Evolutionary conservation across 495 filamentous ascomycete genomes (phyloP).

Genomic region (Tuber microsphaerosporum): DNA sequence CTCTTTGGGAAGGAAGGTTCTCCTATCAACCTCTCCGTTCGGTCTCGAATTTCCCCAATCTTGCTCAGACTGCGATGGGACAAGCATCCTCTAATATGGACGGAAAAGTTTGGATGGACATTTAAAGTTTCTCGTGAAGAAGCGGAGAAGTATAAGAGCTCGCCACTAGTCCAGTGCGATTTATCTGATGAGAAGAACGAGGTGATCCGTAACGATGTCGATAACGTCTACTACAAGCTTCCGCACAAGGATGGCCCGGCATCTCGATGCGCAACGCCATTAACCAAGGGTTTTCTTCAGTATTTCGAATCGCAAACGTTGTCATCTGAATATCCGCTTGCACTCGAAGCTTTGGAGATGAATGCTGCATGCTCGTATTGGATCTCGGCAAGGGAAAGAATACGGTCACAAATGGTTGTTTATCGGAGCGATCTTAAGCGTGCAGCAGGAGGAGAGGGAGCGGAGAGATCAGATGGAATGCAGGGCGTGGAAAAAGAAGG

Average conservation of each 20-base stretch:
- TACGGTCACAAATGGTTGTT: conserved; percentile 87
- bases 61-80: conserved; percentile 84
- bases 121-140: conserved; percentile 67
- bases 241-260: conserved; percentile 91
- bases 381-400: conserved; percentile 89
- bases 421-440: conserved; percentile 58
- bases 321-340: conserved; percentile 77
- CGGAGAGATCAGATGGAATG: no score
- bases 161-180: conserved; percentile 65
- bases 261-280: conserved; percentile 71
- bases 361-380: conserved; percentile 98
- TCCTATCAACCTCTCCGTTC: conserved; percentile 69
- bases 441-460: neutral
- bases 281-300: conserved; percentile 80
- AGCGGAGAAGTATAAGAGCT: conserved; percentile 57
- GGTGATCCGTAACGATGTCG: conserved; percentile 57
- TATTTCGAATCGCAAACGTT: conserved; percentile 88
- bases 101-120: conserved; percentile 84
- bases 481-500: conserved; percentile 11
- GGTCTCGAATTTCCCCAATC: conserved; percentile 80
- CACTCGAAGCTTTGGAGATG: conserved; percentile 93
- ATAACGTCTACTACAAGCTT: conserved; percentile 76
- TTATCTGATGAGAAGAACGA: conserved; percentile 59
- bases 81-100: conserved; percentile 82
- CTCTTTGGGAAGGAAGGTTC: conserved; percentile 61